phyloP scores from a whole-genome alignment of 148 eudicot genomes.

The Heliamphora exappendiculata region DNA sequence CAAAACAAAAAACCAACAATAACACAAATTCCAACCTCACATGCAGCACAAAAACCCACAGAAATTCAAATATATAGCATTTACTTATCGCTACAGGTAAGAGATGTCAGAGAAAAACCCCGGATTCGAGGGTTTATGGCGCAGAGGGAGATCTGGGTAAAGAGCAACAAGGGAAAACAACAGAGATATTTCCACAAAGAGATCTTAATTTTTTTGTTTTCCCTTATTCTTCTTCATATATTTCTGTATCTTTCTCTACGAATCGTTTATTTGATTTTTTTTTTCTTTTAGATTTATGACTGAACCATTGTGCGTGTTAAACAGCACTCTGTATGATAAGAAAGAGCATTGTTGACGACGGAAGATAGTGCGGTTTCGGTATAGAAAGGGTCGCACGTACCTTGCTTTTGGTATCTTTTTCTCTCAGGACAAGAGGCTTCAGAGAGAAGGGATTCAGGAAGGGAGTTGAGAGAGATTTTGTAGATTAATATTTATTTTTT shows the following conservation, averaged over 20 bases:
- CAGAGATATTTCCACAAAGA: neutral
- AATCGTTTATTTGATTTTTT: neutral
- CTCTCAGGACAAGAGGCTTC: slow-evolving; percentile 1
- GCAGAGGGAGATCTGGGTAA: slow-evolving; percentile 10
- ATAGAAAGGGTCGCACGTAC: slow-evolving; percentile 8
- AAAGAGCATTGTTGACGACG: neutral
- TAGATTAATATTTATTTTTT: neutral
- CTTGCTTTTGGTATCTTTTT: slow-evolving; percentile 13
- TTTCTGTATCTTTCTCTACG: neutral
- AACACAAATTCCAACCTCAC: neutral
- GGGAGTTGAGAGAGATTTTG: neutral
- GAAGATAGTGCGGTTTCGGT: neutral
- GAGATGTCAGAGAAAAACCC: neutral
- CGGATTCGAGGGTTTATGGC: slow-evolving; percentile 10
- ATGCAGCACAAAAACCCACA: slow-evolving; percentile 5
- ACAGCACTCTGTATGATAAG: neutral
- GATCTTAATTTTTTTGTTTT: neutral
- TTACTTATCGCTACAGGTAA: neutral
- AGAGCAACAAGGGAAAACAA: neutral
- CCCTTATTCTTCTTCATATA: neutral
- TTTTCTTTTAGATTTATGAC: neutral
- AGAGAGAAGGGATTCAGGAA: neutral
- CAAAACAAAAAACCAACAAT: neutral
- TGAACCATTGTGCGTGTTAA: neutral
- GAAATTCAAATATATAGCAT: neutral